Evolutionary conservation across 768 basidiomycete genomes (phyloP).

Genomic region (Suillus cothurnatus): DNA sequence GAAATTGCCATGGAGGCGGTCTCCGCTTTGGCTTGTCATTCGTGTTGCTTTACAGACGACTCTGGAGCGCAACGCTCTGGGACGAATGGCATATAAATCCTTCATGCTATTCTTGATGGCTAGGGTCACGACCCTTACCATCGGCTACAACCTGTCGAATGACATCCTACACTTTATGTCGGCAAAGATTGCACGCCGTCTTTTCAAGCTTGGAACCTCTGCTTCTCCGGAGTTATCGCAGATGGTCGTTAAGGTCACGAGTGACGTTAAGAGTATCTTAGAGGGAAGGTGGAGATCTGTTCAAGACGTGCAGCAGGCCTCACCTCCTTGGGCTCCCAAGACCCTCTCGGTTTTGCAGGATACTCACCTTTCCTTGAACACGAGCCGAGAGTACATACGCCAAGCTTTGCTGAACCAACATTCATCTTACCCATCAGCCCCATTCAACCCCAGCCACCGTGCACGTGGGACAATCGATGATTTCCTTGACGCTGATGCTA

Average conservation of each 20-base stretch:
- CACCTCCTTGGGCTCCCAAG: conserved; percentile 34
- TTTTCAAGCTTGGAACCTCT: conserved; percentile 37
- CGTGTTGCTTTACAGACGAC: conserved; percentile 48
- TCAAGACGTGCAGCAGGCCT: conserved; percentile 28
- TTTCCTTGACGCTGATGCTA: conserved; percentile 19
- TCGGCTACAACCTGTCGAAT: conserved; percentile 18
- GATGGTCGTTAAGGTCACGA: conserved; percentile 13
- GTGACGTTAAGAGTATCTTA: conserved; percentile 21
- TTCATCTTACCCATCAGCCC: neutral
- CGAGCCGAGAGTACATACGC: conserved; percentile 32
- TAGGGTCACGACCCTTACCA: conserved; percentile 15
- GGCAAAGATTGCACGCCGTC: conserved; percentile 39
- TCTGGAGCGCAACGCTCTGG: conserved; percentile 20
- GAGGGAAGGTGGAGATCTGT: conserved; percentile 39
- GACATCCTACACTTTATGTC: conserved; percentile 41
- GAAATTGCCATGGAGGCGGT: conserved; percentile 49
- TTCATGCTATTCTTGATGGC: conserved; percentile 36
- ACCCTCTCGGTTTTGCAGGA: conserved; percentile 32
- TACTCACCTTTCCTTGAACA: conserved; percentile 34
- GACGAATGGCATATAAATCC: conserved; percentile 28
- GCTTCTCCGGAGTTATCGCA: conserved; percentile 20
- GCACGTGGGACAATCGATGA: conserved; percentile 19
- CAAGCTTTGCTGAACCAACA: conserved; percentile 13
- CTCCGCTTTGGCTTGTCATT: conserved; percentile 51
- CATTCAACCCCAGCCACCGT: conserved; percentile 10